phyloP scores from a whole-genome alignment of 768 basidiomycete species.

The Psilocybe cyanescens region DNA sequence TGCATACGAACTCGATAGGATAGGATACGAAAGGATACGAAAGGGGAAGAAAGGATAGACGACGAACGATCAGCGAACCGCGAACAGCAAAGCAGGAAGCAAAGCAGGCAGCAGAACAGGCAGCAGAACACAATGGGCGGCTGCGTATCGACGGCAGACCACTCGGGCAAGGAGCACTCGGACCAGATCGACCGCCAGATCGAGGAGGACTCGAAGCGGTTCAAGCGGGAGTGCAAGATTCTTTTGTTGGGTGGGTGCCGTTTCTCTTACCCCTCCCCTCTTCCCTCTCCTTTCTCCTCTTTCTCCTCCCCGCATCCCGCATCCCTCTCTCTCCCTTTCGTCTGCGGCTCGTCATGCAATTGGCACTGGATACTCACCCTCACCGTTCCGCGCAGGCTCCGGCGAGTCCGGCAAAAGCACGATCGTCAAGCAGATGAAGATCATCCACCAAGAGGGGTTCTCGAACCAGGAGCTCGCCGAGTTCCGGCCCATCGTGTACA shows the following conservation, averaged over 20 bases:
- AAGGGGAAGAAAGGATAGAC: too few species aligned
- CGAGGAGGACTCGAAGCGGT: slow-evolving; percentile 83
- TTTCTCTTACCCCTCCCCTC: background rate
- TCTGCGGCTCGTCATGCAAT: too few species aligned
- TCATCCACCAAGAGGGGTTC: slow-evolving; percentile 94
- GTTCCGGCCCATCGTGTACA: slow-evolving; percentile 80
- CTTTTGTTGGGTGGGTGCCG: slow-evolving; percentile 76
- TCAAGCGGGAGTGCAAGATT: slow-evolving; percentile 91
- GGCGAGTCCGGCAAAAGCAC: slow-evolving; percentile 96
- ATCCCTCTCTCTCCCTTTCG: background rate
- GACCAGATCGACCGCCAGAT: slow-evolving; percentile 82
- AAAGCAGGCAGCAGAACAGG: background rate
- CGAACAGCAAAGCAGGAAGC: too few species aligned
- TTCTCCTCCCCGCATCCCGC: background rate
- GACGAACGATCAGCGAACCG: too few species aligned
- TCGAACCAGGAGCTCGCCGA: slow-evolving; percentile 73
- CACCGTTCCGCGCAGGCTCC: slow-evolving; percentile 58
- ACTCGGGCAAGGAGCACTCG: slow-evolving; percentile 61
- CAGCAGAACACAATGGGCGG: slow-evolving; percentile 59
- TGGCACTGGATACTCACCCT: background rate
- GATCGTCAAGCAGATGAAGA: slow-evolving; percentile 99
- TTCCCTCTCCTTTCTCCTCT: background rate
- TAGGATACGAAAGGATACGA: too few species aligned
- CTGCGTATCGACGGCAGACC: slow-evolving; percentile 64
- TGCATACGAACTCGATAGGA: too few species aligned